These are phyloP conservation scores for Amphicarpaea edgeworthii DNA, from an alignment of 306 rosid species.

Conservation along the genomic window DNA sequence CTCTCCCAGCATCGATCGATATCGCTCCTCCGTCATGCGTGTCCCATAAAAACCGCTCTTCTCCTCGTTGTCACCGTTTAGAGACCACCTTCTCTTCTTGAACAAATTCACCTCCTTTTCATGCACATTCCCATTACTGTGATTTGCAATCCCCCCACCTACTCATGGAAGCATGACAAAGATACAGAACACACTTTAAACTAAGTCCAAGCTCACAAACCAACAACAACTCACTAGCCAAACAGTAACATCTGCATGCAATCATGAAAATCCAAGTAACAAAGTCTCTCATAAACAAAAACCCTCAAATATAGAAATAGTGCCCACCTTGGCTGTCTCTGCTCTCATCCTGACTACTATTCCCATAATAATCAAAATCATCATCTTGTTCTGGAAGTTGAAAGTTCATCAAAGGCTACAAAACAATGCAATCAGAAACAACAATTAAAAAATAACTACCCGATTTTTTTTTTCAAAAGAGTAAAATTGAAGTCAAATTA, in stretches of 20 bases:
- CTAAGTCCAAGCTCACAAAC: constrained; percentile 36
- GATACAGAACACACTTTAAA: constrained; percentile 37
- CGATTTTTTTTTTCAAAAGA: neutral
- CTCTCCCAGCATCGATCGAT: constrained; percentile 94
- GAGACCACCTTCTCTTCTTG: constrained; percentile 64
- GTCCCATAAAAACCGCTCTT: constrained; percentile 62
- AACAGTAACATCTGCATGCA: neutral
- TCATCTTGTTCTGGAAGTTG: constrained; percentile 91
- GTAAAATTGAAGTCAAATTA: constrained; percentile 31
- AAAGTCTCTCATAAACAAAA: constrained; percentile 27
- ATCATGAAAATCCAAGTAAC: no score
- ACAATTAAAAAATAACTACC: neutral
- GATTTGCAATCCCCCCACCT: constrained; percentile 66
- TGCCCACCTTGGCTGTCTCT: constrained; percentile 87
- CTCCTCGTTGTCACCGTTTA: constrained; percentile 74
- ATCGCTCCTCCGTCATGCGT: constrained; percentile 78
- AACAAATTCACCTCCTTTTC: constrained; percentile 62
- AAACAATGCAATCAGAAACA: constrained; percentile 51
- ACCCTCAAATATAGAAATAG: neutral
- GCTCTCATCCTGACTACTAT: constrained; percentile 99
- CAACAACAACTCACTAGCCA: constrained; percentile 34
- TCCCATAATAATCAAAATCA: constrained; percentile 89
- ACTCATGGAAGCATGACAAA: constrained; percentile 47
- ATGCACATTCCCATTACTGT: constrained; percentile 69
- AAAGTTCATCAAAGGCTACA: constrained; percentile 94